Percentiles rank a stretch among this genome's conserved stretches.
Conservation (phyloP, 257 asterid genomes). For the Mentha longifolia region DNA sequence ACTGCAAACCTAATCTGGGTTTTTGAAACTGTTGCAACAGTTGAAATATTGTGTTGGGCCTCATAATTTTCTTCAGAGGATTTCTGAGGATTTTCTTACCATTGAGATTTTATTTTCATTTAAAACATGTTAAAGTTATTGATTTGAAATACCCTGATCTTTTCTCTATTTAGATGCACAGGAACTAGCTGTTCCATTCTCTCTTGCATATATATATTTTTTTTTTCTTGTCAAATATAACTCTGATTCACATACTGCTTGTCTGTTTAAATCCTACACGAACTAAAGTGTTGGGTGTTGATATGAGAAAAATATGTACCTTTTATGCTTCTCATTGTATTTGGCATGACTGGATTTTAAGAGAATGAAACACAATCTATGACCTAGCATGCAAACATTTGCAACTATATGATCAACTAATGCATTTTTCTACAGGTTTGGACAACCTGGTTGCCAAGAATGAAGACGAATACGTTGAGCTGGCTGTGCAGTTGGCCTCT, state of each 20-base stretch:
- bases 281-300: neutral
- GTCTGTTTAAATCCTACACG: neutral
- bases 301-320: neutral
- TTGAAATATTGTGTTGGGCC: neutral
- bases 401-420: slow-evolving; percentile 3
- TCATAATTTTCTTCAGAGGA: neutral
- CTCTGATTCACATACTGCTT: slow-evolving; percentile 5
- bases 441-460: slow-evolving; percentile 69
- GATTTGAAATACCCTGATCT: too few relatives aligned
- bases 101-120: neutral
- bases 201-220: neutral
- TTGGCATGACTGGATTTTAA: neutral
- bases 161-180: too few relatives aligned
- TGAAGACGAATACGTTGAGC: slow-evolving; percentile 85
- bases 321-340: neutral
- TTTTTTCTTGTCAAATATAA: neutral
- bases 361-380: neutral
- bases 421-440: slow-evolving; percentile 59
- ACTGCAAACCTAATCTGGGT: too few relatives aligned
- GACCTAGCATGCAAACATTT: neutral
- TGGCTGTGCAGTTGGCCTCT: slow-evolving; percentile 72
- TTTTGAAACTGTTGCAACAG: too few relatives aligned
- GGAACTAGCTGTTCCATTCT: neutral
- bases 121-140: neutral
- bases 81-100: neutral